Percentiles rank a stretch among this genome's conserved stretches.
Conservation (phyloP, 345 rosid species). For the Camelina laxa region DNA sequence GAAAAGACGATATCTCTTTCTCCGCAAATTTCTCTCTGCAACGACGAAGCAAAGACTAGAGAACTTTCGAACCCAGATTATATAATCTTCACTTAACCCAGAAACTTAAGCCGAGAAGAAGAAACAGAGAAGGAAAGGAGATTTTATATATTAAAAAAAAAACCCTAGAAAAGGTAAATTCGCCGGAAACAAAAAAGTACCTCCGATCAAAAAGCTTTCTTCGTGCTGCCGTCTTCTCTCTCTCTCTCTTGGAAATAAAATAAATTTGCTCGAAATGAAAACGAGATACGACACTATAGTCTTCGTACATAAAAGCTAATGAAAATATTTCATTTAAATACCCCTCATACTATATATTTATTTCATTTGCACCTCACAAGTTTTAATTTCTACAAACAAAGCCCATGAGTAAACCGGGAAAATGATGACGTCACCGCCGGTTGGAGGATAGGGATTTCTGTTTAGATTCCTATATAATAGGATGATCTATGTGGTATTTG, state of each 20-base stretch:
- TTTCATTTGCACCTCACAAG: not conserved
- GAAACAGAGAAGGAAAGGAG: not conserved
- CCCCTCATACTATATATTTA: conserved; percentile 24
- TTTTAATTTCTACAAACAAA: not conserved
- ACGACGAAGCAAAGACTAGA: conserved; percentile 15
- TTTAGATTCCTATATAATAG: conserved; percentile 9
- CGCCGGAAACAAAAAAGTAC: conserved; percentile 36
- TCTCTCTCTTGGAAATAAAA: conserved; percentile 1
- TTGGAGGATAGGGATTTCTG: not conserved
- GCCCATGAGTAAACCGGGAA: conserved; percentile 7
- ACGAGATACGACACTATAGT: conserved; percentile 18
- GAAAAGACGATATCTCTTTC: conserved; percentile 16
- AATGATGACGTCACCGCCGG: conserved; percentile 15
- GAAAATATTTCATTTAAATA: conserved; percentile 3
- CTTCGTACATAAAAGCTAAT: not conserved
- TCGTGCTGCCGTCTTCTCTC: conserved; percentile 8
- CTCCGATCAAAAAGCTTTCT: conserved; percentile 44
- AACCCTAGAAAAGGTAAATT: conserved; percentile 24
- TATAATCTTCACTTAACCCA: not conserved
- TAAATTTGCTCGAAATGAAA: not conserved
- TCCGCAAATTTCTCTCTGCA: conserved; percentile 37
- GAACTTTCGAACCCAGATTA: conserved; percentile 12
- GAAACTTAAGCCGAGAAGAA: conserved; percentile 17
- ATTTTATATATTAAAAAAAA: not conserved
- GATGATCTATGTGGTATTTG: not conserved